Evolutionary conservation across 352 stramenopile genomes (phyloP), one percentile per base, ranked within the genome.

Genomic region (Phytopythium helicoides): DNA sequence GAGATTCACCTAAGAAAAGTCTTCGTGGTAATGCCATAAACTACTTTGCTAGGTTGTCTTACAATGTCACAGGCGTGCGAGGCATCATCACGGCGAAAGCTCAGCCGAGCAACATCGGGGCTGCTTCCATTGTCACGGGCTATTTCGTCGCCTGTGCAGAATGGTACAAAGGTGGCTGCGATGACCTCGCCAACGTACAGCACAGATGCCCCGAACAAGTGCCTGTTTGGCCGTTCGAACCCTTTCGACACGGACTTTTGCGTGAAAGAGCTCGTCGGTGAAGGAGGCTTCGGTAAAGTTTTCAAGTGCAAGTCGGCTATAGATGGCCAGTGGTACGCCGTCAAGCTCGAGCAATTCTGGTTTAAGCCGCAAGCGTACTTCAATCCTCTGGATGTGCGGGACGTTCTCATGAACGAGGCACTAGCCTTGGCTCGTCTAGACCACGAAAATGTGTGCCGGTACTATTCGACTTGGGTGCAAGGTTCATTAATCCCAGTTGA

Each of bases 401-500:
- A 88, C 56, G 97, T 97, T 47, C 83, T 98, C 48, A 78, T 96
- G 57, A 91, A 96, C 49, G 94, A 98, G 58, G 92, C 97, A 3
- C 83, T 93, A 1, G 93, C 92, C 7, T 84, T 98, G 55, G 91
- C 90, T 10, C 64, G 87, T 6, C 86, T 98, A 19, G 89, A 92
- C 40, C 92, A 98, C 47, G 93, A 97, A 56, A 97, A 98, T 57
- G 95, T 98, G 38, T 97, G 96, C 25, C 73, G 94, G 7, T 98
- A 98, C 66, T 93, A 80, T 67, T 85, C 89, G 52, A 89, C 82
- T 22, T 93, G 82, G 82, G 79, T 93, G 34, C 68, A 78, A 12
- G 79, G 75, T 16, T 88, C 70, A 10, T 60, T 92, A 16, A 78
- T 92, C 15, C 72, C 81, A 2, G 66, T 82, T 49, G 78, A 83